These are phyloP conservation scores for Pseudozyma hubeiensis DNA, from an alignment of 1,284 basidiomycete species.

Conservation along the genomic window DNA sequence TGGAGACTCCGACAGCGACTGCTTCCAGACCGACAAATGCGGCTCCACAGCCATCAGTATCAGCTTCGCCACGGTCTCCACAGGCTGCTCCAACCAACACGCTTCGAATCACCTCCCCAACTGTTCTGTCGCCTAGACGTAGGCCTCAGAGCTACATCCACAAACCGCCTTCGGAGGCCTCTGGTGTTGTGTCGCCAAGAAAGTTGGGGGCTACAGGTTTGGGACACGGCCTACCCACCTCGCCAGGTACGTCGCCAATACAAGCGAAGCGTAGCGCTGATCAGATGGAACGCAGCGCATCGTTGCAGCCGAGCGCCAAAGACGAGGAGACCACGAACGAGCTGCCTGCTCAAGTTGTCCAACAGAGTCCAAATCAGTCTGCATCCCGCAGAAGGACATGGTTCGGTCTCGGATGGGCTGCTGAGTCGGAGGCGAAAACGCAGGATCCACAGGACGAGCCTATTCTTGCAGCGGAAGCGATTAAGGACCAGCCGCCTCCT, in stretches of 20 bases:
- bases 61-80: neutral
- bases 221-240: conserved; percentile 20
- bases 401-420: conserved; percentile 40
- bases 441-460: conserved; percentile 3
- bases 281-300: conserved; percentile 35
- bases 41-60: neutral
- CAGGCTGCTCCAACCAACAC: neutral
- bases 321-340: conserved; percentile 4
- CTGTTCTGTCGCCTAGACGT: conserved; percentile 11
- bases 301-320: conserved; percentile 6
- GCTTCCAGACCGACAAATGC: neutral
- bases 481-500: conserved; percentile 30
- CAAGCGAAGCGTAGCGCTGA: conserved; percentile 35
- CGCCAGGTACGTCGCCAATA: conserved; percentile 8
- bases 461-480: neutral
- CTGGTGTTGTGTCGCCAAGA: conserved; percentile 22
- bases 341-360: neutral
- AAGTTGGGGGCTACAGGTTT: conserved; percentile 24
- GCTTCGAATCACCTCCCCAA: conserved; percentile 1
- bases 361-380: conserved; percentile 17
- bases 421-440: neutral
- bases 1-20: conserved; percentile 1
- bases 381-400: conserved; percentile 35
- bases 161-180: conserved; percentile 25
- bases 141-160: conserved; percentile 38